Evolutionary conservation across 805 yeast species (phyloP), one percentile per base, ranked within the genome.

Genomic region (Metschnikowia cerradonensis): DNA sequence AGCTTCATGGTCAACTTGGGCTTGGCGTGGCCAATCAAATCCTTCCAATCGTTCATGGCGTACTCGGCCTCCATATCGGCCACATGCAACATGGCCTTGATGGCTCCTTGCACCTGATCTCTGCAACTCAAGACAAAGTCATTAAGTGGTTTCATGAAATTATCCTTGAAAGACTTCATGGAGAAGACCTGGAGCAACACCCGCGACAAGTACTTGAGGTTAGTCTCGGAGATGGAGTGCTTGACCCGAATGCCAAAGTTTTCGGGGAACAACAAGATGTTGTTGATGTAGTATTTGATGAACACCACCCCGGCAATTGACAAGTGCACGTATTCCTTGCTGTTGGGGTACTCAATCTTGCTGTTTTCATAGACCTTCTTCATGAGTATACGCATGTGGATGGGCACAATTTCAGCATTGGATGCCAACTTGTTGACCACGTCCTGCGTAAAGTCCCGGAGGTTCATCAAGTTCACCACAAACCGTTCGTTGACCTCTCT

Each of bases 81-180:
- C 34, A 84, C 68, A 50, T 79, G 75, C 36, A 86, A 76, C 22
- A 88, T 61, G 19, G 70, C 66, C 42, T 66, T 67, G 47, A 86
- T 67, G 7, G 81, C 63, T 0, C 66, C 61, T 34, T 78, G 67
- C 42, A 82, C 74, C 11, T 75, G 70, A 6, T 74, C 82, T 6
- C 71, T 67, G 7, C 82, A 76, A 13, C 78, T 70, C 47, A 71
- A 74, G 40, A 90, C 77, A 60, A 81, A 88, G 41, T 86, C 91
- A 64, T 88, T 88, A 61, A 89, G 72, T 1, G 96, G 96, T 62
- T 87, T 90, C 58, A 89, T 67, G 64, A 82, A 89, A 44, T 84
- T 80, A 56, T 86, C 83, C 13, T 78, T 79, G 67, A 90, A 89
- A 1, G 88, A 81, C 54, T 78, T 76, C 83, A 89, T 82, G 3